These are phyloP conservation scores for Gossypium bickii DNA, from an alignment of 345 rosid genomes.

Conservation along the genomic window DNA sequence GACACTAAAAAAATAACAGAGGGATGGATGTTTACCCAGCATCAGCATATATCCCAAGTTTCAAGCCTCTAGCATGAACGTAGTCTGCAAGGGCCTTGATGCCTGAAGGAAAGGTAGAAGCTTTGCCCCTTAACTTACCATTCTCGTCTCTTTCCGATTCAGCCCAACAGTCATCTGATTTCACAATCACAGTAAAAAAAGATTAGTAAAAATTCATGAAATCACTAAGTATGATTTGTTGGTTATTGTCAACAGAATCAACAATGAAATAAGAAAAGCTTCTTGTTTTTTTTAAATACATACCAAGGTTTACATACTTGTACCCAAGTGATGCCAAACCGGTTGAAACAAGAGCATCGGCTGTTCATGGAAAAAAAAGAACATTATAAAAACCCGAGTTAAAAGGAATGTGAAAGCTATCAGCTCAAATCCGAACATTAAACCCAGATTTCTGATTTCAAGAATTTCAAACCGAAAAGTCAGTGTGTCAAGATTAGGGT, in stretches of 20 bases:
- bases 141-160: conserved; percentile 36
- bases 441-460: background rate
- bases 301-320: conserved; percentile 57
- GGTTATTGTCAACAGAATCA: background rate
- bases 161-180: conserved; percentile 53
- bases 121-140: conserved; percentile 34
- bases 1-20: background rate
- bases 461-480: background rate
- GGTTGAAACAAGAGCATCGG: conserved; percentile 51
- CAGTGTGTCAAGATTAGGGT: background rate
- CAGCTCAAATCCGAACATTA: no score
- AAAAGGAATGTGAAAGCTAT: background rate
- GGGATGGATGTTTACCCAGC: conserved; percentile 33
- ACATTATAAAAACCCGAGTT: background rate
- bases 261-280: background rate
- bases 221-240: background rate
- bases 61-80: conserved; percentile 40
- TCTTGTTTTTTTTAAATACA: background rate
- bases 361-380: conserved; percentile 19
- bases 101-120: conserved; percentile 46
- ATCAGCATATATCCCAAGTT: conserved; percentile 50
- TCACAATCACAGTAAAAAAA: background rate
- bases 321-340: conserved; percentile 47
- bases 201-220: background rate
- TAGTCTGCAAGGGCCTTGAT: conserved; percentile 50